phyloP scores from a whole-genome alignment of 2,329 filamentous ascomycete genomes.

The Sclerotinia glacialis region DNA sequence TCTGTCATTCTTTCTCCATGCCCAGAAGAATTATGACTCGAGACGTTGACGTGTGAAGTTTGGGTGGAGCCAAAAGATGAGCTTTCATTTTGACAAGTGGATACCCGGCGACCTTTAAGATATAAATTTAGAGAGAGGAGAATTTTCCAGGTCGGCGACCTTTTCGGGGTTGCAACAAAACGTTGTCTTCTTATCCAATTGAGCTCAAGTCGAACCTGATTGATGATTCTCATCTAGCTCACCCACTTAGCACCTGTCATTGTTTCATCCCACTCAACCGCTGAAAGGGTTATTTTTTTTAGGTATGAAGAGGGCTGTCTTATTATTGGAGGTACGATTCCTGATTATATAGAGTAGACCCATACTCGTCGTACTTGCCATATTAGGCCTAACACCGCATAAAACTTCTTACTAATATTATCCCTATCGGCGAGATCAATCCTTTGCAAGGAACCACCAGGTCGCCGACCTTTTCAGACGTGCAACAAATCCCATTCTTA shows the following conservation, averaged over 20 bases:
- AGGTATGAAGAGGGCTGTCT: too few species aligned
- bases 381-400: too few species aligned
- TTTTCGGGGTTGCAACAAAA: slow-evolving; percentile 18
- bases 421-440: slow-evolving; percentile 4
- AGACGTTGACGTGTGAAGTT: background rate
- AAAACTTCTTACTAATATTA: background rate
- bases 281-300: too few species aligned
- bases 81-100: slow-evolving; percentile 2
- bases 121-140: background rate
- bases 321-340: too few species aligned
- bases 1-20: background rate
- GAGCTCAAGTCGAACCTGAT: background rate
- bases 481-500: slow-evolving; percentile 16
- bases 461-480: slow-evolving; percentile 15
- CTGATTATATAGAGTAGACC: too few species aligned
- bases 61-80: background rate
- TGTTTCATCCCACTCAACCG: background rate
- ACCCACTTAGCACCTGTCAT: background rate
- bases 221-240: background rate
- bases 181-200: background rate
- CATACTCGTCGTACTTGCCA: too few species aligned
- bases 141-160: slow-evolving; percentile 11
- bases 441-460: slow-evolving; percentile 10
- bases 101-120: slow-evolving; percentile 6
- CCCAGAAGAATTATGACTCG: slow-evolving; percentile 1